Conservation (phyloP, 331 rosid species). For the Malus hybrid region DNA sequence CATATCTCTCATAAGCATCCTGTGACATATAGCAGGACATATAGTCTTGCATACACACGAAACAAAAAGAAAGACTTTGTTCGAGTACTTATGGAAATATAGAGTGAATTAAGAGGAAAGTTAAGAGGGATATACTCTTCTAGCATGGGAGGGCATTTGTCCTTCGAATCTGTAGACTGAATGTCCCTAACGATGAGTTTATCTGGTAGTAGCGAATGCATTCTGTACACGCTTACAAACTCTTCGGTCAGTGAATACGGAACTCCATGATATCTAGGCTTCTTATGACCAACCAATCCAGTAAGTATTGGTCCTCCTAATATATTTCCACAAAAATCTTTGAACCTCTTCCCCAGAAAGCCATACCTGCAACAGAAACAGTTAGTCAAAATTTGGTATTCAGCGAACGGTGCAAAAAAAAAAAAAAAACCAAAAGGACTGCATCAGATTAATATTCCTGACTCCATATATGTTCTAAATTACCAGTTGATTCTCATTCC, state of each 20-base stretch:
- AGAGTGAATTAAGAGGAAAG: background rate
- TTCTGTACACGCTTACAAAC: conserved; percentile 71
- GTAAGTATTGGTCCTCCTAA: conserved; percentile 64
- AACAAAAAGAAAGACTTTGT: background rate
- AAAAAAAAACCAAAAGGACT: background rate
- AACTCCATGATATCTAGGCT: conserved; percentile 70
- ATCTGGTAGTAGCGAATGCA: conserved; percentile 71
- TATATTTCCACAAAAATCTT: conserved; percentile 51
- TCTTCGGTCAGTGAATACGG: conserved; percentile 78
- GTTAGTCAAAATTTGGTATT: background rate
- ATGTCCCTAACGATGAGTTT: conserved; percentile 46
- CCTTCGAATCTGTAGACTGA: conserved; percentile 14
- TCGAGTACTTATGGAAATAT: background rate
- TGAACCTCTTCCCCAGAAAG: conserved; percentile 60
- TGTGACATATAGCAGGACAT: background rate
- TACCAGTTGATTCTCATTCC: conserved; percentile 78
- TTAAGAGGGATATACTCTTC: conserved; percentile 29
- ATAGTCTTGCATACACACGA: background rate
- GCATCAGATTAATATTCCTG: background rate
- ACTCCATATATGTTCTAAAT: background rate
- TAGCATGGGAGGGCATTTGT: conserved; percentile 41
- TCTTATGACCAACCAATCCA: conserved; percentile 61
- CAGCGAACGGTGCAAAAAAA: background rate
- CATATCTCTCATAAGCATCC: conserved; percentile 59
- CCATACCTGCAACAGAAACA: conserved; percentile 47